Conservation (phyloP, 306 rosid species). For the Vicia faba region DNA sequence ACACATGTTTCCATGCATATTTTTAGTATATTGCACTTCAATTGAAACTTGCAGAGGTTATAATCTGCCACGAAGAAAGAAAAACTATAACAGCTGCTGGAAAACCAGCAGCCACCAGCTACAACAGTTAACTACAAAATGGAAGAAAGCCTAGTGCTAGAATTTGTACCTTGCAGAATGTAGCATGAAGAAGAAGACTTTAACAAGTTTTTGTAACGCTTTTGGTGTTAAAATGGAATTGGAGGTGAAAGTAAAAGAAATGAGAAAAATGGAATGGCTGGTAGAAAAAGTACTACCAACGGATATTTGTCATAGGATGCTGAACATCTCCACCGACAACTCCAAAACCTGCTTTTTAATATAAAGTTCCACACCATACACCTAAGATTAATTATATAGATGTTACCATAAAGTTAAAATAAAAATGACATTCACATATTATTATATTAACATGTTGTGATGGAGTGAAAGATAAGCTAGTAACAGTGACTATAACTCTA, state of each 20-base stretch:
- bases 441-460: constrained; percentile 7
- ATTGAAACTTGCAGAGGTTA: no score
- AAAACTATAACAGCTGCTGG: no score
- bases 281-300: constrained; percentile 15
- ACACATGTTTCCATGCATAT: no score
- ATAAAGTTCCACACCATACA: neutral
- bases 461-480: constrained; percentile 33
- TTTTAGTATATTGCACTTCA: no score
- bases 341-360: constrained; percentile 26
- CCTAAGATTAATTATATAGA: neutral
- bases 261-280: constrained; percentile 18
- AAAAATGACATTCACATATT: constrained; percentile 17
- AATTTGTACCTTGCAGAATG: constrained; percentile 36
- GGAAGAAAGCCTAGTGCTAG: neutral
- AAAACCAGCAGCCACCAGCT: neutral
- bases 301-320: constrained; percentile 50
- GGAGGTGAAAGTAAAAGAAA: constrained; percentile 38
- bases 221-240: neutral
- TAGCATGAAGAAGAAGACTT: constrained; percentile 37
- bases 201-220: constrained; percentile 2
- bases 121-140: neutral
- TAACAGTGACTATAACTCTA: constrained; percentile 26
- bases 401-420: constrained; percentile 24
- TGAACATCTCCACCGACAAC: constrained; percentile 46
- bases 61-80: no score